Conservation (phyloP, 192 early-diverging fungal genomes). For the Backusella psychrophila region DNA sequence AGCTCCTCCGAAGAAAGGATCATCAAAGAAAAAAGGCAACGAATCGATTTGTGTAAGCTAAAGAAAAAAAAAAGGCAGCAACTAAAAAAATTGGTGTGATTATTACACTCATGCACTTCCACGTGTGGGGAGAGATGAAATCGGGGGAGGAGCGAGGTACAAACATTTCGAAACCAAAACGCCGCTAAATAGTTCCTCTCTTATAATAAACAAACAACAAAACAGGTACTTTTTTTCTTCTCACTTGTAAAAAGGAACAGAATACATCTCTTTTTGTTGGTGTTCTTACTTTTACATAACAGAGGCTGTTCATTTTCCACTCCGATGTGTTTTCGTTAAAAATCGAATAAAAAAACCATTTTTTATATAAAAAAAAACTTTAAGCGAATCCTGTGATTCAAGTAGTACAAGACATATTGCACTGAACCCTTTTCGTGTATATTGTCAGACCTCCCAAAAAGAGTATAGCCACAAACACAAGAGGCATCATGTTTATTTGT, state of each 20-base stretch:
- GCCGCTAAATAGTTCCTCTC: neutral
- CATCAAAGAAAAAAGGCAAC: neutral
- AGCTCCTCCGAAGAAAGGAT: neutral
- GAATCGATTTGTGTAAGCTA: neutral
- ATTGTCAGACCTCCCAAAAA: conserved; percentile 6
- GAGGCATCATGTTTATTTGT: neutral
- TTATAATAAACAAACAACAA: neutral
- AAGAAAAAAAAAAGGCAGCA: neutral
- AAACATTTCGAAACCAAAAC: conserved; percentile 1
- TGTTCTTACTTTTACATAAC: neutral
- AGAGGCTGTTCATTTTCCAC: too few species aligned
- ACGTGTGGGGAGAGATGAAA: neutral
- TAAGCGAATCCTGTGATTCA: neutral
- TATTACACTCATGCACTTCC: conserved; percentile 1
- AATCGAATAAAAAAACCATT: neutral
- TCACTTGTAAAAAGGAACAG: neutral
- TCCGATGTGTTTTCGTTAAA: neutral
- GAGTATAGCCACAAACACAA: neutral
- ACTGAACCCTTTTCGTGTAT: conserved; percentile 4
- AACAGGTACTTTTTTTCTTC: neutral
- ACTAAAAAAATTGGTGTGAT: neutral
- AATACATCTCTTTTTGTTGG: neutral
- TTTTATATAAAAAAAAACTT: neutral
- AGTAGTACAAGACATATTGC: neutral
- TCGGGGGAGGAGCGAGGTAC: neutral